Conservation (phyloP, 1,284 basidiomycete genomes). For the Papiliotrema flavescens region DNA sequence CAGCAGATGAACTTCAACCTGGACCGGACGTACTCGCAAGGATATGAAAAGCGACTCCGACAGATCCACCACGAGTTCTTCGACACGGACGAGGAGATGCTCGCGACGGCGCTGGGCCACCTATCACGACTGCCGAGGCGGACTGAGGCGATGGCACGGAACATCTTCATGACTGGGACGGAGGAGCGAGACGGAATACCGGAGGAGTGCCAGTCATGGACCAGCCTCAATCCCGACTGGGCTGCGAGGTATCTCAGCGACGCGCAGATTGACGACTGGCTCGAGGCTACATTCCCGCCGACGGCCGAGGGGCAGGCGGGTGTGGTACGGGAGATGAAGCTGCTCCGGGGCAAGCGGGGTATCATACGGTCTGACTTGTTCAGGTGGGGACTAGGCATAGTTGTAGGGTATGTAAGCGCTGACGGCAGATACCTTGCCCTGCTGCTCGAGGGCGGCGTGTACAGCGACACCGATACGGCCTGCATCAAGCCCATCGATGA, state of each 20-base stretch:
- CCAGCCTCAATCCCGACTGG: conserved; percentile 18
- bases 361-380: conserved; percentile 25
- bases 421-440: conserved; percentile 23
- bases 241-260: conserved; percentile 17
- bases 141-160: too few species aligned
- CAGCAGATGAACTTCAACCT: too few species aligned
- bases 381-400: conserved; percentile 14
- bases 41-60: too few species aligned
- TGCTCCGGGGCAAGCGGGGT: conserved; percentile 11
- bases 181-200: too few species aligned
- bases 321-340: conserved; percentile 11
- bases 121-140: too few species aligned
- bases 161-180: too few species aligned
- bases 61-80: too few species aligned
- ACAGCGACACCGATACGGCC: conserved; percentile 34
- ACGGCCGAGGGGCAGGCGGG: background rate
- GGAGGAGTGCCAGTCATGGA: conserved; percentile 9
- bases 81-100: too few species aligned
- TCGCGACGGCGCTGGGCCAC: too few species aligned
- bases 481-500: conserved; percentile 18
- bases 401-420: too few species aligned
- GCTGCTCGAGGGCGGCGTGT: conserved; percentile 29
- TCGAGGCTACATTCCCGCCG: conserved; percentile 1
- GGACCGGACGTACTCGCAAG: too few species aligned
- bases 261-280: conserved; percentile 19